Percentiles rank a stretch among this genome's conserved stretches.
Conservation (phyloP, 2,329 filamentous ascomycete genomes). For the Xylariaceae sp. region DNA sequence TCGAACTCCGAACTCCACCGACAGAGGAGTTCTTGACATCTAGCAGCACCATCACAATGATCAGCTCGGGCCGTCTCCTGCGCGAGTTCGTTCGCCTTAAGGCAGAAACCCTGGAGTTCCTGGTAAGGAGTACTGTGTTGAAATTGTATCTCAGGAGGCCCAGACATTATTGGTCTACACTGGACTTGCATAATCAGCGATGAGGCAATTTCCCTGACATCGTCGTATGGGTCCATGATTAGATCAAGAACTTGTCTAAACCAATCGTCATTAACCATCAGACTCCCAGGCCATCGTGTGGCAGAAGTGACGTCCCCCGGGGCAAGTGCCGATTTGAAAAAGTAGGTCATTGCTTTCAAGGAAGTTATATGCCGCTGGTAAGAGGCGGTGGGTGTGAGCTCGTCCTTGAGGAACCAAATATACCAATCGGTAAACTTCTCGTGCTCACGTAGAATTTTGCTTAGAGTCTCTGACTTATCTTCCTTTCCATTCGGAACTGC, state of each 20-base stretch:
- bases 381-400: slow-evolving; percentile 77
- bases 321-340: slow-evolving; percentile 54
- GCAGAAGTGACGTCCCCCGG: slow-evolving; percentile 45
- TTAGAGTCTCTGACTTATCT: slow-evolving; percentile 22
- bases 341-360: slow-evolving; percentile 64
- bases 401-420: slow-evolving; percentile 65
- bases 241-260: slow-evolving; percentile 71
- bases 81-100: slow-evolving; percentile 56
- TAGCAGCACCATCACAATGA: slow-evolving; percentile 86
- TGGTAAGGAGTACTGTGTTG: slow-evolving; percentile 21
- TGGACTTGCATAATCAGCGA: slow-evolving; percentile 51
- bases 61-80: slow-evolving; percentile 78
- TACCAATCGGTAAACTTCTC: slow-evolving; percentile 73
- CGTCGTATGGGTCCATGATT: slow-evolving; percentile 86
- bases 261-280: slow-evolving; percentile 48
- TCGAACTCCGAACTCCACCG: slow-evolving; percentile 48
- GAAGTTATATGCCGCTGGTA: slow-evolving; percentile 88
- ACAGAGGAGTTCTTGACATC: slow-evolving; percentile 69
- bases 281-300: slow-evolving; percentile 38
- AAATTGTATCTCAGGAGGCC: slow-evolving; percentile 7
- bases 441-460: slow-evolving; percentile 48
- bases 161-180: slow-evolving; percentile 32
- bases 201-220: slow-evolving; percentile 66
- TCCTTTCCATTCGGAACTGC: neutral
- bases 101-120: slow-evolving; percentile 47